Conservation (phyloP, 768 basidiomycete species). For the Infundibulicybe gibba region DNA sequence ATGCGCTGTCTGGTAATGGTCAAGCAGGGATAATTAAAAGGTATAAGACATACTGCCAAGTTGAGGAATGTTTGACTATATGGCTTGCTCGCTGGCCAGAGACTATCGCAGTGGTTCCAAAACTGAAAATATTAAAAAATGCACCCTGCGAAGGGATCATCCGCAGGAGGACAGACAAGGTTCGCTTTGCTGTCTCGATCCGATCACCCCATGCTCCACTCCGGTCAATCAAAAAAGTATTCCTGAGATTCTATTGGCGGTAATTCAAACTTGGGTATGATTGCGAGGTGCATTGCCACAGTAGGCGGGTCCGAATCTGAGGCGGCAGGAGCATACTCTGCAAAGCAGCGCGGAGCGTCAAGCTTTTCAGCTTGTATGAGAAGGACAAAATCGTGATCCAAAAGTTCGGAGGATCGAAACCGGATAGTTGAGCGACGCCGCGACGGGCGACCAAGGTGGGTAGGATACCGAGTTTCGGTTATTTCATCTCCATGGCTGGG, state of each 20-base stretch:
- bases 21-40: background rate
- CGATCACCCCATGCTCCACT: conserved; percentile 50
- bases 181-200: conserved; percentile 45
- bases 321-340: conserved; percentile 32
- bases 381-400: conserved; percentile 49
- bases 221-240: conserved; percentile 58
- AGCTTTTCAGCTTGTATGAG: conserved; percentile 43
- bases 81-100: conserved; percentile 31
- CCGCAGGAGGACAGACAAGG: conserved; percentile 42
- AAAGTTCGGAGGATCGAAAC: conserved; percentile 36
- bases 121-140: conserved; percentile 56
- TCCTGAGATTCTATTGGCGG: conserved; percentile 43
- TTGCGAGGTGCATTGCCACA: conserved; percentile 47
- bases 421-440: conserved; percentile 34
- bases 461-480: conserved; percentile 26
- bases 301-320: conserved; percentile 19
- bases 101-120: conserved; percentile 26
- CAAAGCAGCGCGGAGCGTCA: conserved; percentile 55
- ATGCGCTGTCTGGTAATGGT: conserved; percentile 28
- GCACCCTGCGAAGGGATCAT: conserved; percentile 41
- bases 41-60: conserved; percentile 30
- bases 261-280: conserved; percentile 50
- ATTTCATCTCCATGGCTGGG: conserved; percentile 39
- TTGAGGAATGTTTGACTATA: conserved; percentile 29
- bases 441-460: conserved; percentile 28